Evolutionary conservation across 257 asterid species (phyloP).

Genomic region (Solanum bukasovii): DNA sequence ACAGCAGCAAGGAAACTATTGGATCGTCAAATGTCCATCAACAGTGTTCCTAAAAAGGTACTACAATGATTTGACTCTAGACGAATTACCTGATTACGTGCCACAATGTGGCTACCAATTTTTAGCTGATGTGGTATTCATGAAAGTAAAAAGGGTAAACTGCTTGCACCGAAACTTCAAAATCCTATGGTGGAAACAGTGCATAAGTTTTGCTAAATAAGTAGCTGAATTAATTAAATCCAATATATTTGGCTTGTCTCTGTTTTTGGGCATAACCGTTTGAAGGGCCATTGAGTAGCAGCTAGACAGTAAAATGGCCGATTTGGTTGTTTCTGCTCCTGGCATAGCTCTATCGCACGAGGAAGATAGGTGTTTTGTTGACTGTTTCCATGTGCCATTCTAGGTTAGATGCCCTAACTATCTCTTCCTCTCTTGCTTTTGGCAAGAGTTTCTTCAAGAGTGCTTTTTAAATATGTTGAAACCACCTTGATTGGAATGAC

Average conservation of each 20-base stretch:
- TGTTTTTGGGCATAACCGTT: not conserved
- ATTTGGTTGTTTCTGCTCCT: not conserved
- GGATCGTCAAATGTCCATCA: constrained; percentile 95
- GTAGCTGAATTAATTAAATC: not conserved
- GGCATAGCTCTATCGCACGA: not conserved
- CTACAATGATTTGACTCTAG: not conserved
- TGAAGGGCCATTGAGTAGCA: not conserved
- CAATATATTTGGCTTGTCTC: not conserved
- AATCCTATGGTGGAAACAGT: not conserved
- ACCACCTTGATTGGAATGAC: not conserved
- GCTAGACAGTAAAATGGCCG: not conserved
- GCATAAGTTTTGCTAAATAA: not conserved
- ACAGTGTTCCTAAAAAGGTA: constrained; percentile 96
- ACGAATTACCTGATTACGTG: not conserved
- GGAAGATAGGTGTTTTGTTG: not conserved
- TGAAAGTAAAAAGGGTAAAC: not conserved
- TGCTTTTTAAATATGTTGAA: not conserved
- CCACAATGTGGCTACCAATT: not conserved
- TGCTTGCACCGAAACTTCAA: not conserved
- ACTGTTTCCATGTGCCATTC: not conserved
- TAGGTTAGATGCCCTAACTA: not conserved
- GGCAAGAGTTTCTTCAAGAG: not conserved
- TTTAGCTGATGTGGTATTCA: not conserved
- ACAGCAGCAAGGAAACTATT: constrained; percentile 95
- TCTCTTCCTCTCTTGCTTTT: not conserved